A percentile compares a stretch with the other conserved stretches of the same genome.
These are phyloP conservation scores for Mycena pura DNA, from an alignment of 768 basidiomycete species.

Conservation along the genomic window DNA sequence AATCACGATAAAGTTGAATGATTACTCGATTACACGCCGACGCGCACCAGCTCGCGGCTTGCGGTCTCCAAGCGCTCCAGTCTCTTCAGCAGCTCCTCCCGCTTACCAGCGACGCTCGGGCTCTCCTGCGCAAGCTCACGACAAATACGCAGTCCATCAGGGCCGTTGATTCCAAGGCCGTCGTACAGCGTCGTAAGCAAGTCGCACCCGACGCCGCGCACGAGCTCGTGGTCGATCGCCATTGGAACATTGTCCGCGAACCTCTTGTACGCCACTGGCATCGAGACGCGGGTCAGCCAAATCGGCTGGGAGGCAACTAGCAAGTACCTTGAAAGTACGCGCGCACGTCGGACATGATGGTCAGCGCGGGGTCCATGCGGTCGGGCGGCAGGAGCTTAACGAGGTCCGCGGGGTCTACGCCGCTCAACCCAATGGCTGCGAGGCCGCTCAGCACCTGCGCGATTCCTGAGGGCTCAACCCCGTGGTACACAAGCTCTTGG, in stretches of 20 bases:
- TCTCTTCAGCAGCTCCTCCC: slow-evolving; percentile 58
- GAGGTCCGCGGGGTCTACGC: slow-evolving; percentile 49
- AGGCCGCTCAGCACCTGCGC: slow-evolving; percentile 44
- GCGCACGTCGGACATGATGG: slow-evolving; percentile 74
- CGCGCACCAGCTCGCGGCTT: slow-evolving; percentile 43
- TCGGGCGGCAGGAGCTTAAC: slow-evolving; percentile 58
- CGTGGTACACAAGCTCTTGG: background rate
- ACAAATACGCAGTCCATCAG: slow-evolving; percentile 56
- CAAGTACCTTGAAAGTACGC: slow-evolving; percentile 78
- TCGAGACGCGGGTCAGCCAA: background rate
- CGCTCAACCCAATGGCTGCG: slow-evolving; percentile 45
- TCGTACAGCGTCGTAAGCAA: slow-evolving; percentile 53
- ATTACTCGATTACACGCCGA: too few species aligned
- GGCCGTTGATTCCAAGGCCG: slow-evolving; percentile 59
- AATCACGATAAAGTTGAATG: too few species aligned
- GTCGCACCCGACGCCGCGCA: slow-evolving; percentile 55
- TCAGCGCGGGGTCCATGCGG: slow-evolving; percentile 58
- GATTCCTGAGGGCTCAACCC: slow-evolving; percentile 29
- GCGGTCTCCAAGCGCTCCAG: slow-evolving; percentile 56
- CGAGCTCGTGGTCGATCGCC: slow-evolving; percentile 61
- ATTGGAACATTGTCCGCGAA: slow-evolving; percentile 63
- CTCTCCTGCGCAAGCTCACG: slow-evolving; percentile 60
- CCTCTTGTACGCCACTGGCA: slow-evolving; percentile 63
- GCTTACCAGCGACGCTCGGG: slow-evolving; percentile 45
- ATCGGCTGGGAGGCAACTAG: background rate